Base-by-base conservation (phyloP, 805 yeast genomes). In the Naumovozyma baii region DNA sequence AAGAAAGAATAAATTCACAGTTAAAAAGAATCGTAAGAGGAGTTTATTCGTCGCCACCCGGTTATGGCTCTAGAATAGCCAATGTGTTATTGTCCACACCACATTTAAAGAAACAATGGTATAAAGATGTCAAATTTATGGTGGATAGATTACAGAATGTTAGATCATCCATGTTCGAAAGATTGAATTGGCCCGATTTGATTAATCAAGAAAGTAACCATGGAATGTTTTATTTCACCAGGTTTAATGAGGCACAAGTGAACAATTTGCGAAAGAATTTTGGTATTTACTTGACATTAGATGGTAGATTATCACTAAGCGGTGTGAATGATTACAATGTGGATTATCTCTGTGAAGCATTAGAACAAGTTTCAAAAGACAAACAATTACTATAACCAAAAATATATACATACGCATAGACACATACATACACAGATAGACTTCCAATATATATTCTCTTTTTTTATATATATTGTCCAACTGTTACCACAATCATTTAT, bases 151-250 rank as follows among this genome's bases (percentile, higher is more conserved):
- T 90, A 61, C 76, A 75, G 55, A 63, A 69, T 20, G 85, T 87
- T 72, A 75, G 96, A 61, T 55, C 66, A 40, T 63, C 72, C 44
- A 70, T 90, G 57, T 75, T 74, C 61, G 71, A 74, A 39, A 69
- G 74, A 45, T 72, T 80, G 50, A 70, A 76, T 61, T 90, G 97
- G 97, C 81, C 80, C 39, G 95, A 84, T 58, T 72, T 90, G 53
- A 68, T 83, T 41, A 73, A 79, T 57, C 41, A 36, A 5, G 40
- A 46, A 14, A 49, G 46, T 26, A 97, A 90, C 64, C 82, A 90
- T 60, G 98, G 98, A 52, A 90, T 90, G 97, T 90, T 90, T 66
- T 84, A 90, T 54, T 90, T 74, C 69, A 88, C 96, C 28, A 95
- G 96, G 5, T 72, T 90, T 46, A 59, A 64, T 25, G 68, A 75